phyloP scores from a whole-genome alignment of 129 eudicot species.

The Scalesia atractyloides region DNA sequence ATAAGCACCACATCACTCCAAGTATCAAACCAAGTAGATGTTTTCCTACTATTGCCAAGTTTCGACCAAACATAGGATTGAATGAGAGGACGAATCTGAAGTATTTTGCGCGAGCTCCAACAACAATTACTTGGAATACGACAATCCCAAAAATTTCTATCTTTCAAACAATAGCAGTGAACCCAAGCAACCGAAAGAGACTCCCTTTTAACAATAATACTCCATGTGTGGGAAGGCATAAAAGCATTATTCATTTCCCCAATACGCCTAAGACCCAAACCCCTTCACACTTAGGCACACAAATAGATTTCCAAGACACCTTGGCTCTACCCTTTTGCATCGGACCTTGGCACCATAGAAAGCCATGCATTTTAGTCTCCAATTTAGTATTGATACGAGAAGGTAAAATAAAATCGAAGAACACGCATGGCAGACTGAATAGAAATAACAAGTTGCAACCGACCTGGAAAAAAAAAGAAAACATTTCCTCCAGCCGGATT shows the following conservation, averaged over 20 bases:
- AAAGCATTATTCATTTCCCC: not conserved
- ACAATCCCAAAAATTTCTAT: not conserved
- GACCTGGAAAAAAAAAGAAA: too few relatives aligned
- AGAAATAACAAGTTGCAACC: too few relatives aligned
- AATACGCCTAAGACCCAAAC: not conserved
- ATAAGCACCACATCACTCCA: too few relatives aligned
- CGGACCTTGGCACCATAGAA: not conserved
- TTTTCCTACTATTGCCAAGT: too few relatives aligned
- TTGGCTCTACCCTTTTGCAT: not conserved
- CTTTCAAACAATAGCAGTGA: not conserved
- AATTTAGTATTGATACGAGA: not conserved
- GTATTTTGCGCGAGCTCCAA: too few relatives aligned
- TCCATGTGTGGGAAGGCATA: not conserved
- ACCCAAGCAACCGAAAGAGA: not conserved
- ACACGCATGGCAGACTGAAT: too few relatives aligned
- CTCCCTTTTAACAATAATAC: not conserved
- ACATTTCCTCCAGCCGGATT: too few relatives aligned
- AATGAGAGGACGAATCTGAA: too few relatives aligned
- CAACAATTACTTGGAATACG: too few relatives aligned
- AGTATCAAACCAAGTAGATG: too few relatives aligned
- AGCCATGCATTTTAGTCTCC: not conserved
- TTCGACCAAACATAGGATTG: too few relatives aligned
- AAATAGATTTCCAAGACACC: too few relatives aligned
- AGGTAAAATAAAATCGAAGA: not conserved
- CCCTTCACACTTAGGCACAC: not conserved